Base-by-base conservation (phyloP, 306 rosid genomes). In the Cicer arietinum region DNA sequence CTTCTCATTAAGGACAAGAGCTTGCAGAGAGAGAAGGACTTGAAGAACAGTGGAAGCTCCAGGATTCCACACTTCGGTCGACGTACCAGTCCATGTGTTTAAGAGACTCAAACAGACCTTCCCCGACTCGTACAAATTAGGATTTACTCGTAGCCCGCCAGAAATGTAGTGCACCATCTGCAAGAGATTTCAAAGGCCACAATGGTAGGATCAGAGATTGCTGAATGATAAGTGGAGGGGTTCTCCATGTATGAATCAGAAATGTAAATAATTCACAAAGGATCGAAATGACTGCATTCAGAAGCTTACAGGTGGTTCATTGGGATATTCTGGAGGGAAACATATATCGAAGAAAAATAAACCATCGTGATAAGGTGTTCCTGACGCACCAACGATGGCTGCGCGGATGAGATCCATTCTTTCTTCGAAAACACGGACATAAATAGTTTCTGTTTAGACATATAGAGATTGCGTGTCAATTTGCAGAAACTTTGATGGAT, bases 331-430 rank as follows among this genome's bases (percentile, higher is more conserved):
- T 0, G 90, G 91, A 80, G 99, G 98, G 77, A 95, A 92, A 75
- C 63, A 78, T 74, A 95, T 87, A 73, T 95, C 99, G 16, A 95
- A 95, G 86, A 88, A 92, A 85, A 95, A 95, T 77, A 95, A 70
- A 4, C 99, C 99, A 14, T 95, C 93, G 17, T 95, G 96, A 78
- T 95, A 95, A 54, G 99, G 99, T 61, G 99, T 95, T 83, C 99
- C 97, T 45, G 98, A 86, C 56, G 91, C 92, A 72, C 99, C 99
- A 12, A 95, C 88, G 67, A 95, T 88, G 56, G 84, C 99, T 54
- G 96, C 96, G 50, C 85, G 90, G 71, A 95, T 53, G 25, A 95
- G 96, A 85, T 95, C 98, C 92, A 95, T 90, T 82, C 97, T 90
- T 79, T 89, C 98, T 83, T 92, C 98, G 45, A 89, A 88, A 71